Base-by-base conservation (phyloP, 108 stramenopile species). In the Discostella pseudostelligera region DNA sequence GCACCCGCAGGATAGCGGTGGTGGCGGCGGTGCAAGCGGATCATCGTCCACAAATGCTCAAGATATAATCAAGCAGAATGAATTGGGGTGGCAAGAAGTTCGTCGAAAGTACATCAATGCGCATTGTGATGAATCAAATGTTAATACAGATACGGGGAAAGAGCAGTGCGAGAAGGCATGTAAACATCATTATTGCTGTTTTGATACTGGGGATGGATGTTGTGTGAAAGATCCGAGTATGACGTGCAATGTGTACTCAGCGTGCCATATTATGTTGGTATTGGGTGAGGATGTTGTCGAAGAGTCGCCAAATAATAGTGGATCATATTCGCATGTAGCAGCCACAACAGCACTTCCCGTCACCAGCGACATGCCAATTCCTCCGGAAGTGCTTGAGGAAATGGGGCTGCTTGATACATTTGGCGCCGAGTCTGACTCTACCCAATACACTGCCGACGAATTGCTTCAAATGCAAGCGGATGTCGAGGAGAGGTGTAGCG, bases 151-250 rank as follows among this genome's bases (percentile, higher is more conserved):
- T 26, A 51, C 12, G 10, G 59, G 40, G 0, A 69, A 40, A 22
- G 26, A 44, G 1, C 59, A 53, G 39, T 69, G 69, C 19, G 50
- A 0, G 12, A 43, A 61, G 42, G 39, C 42, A 40, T 69, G 69
- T 53, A 37, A 19, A 2, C 29, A 26, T 60, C 59, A 69, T 40
- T 60, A 51, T 59, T 69, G 69, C 26, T 69, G 69, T 42, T 69
- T 69, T 69, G 69, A 69, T 54, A 54, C 53, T 54, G 16, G 25
- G 14, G 16, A 35, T n/a, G 53, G 4, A 12, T 14, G 26, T 54
- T 54, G 53, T 54, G 13, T 3, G 14, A 0, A 54, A 7, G 53
- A 54, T 13, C 24, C 24, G 53, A 54, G 29, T 12, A 54, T 54
- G 53, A 54, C 35, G 32, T 54, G 53, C 13, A 13, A 54, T 54